Evolutionary conservation across 2,329 filamentous ascomycete genomes (phyloP), one percentile per base, ranked within the genome.

Genomic region (Aureobasidium sp.): DNA sequence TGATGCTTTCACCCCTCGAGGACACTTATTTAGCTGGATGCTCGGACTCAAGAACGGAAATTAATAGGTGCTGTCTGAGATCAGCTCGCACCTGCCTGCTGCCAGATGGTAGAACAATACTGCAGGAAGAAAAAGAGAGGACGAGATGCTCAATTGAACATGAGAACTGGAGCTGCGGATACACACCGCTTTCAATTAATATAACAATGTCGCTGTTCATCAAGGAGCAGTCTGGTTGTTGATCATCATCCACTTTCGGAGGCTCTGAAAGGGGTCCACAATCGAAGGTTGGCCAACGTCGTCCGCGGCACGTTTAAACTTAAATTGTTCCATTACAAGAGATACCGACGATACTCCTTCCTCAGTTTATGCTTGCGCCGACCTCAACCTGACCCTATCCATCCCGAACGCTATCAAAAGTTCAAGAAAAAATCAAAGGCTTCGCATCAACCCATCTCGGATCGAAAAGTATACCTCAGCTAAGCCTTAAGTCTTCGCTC

Each of bases 401-500:
- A 39, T 15, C 29, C 41, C 24, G 9, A 59, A 59, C 55, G 55
- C 55, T 59, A 47, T 59, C 43, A 59, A 59, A 37, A 15, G 27
- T 20, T 12, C 15, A 59, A 59, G 5, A 12, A 26, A 29, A 57
- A 26, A 17, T 5, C 20, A 53, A 39, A 5, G 17, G 13, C 26
- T 46, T 37, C 53, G 32, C 48, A 27, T 26, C 55, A 17, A 12
- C 20, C 27, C 34, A 32, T 59, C 20, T 20, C 20, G 20, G 20
- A 20, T 20, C 46, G 39, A 20, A 27, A 20, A 20, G 27, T 20
- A 20, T 20, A 20, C 20, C 34, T 26, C 29, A n/a, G 26, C 15
- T 69, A 85, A 47, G 83, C 82, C 71, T 87, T 87, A 66, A 87
- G 71, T 66, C 85, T 78, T 66, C 79, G 78, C 71, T 84, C 83